phyloP scores from a whole-genome alignment of 495 filamentous ascomycete species.

The Staphylotrichum longicolle region DNA sequence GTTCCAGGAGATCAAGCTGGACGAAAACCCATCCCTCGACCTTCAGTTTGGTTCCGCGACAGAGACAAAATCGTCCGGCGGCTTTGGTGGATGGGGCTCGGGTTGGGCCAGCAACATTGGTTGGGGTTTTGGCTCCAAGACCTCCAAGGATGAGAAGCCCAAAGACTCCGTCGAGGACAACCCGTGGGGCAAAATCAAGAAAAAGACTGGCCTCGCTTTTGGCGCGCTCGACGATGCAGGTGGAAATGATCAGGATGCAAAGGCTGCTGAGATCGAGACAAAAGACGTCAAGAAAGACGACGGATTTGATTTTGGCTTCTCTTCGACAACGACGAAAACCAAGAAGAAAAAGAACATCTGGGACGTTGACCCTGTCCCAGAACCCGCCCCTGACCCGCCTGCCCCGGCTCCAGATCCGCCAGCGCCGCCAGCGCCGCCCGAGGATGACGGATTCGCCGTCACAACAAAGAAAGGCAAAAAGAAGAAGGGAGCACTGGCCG shows the following conservation, averaged over 20 bases:
- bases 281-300: conserved; percentile 21
- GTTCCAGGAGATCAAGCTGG: conserved; percentile 52
- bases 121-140: conserved; percentile 23
- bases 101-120: conserved; percentile 34
- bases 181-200: conserved; percentile 49
- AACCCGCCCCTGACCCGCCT: not conserved
- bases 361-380: conserved; percentile 2
- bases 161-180: conserved; percentile 33
- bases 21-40: conserved; percentile 42
- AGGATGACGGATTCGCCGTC: conserved; percentile 37
- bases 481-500: conserved; percentile 6
- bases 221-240: conserved; percentile 39
- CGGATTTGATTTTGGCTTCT: conserved; percentile 37
- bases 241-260: conserved; percentile 25
- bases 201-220: conserved; percentile 39
- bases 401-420: conserved; percentile 9
- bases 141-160: conserved; percentile 17
- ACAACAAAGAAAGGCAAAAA: conserved; percentile 29
- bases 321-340: conserved; percentile 1
- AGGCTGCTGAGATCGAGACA: conserved; percentile 26
- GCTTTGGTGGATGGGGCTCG: conserved; percentile 40
- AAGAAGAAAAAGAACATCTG: conserved; percentile 13
- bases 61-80: conserved; percentile 30
- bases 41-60: conserved; percentile 34
- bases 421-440: conserved; percentile 29